Evolutionary conservation across 2,329 filamentous ascomycete species (phyloP).

Genomic region (Fusarium sp.): DNA sequence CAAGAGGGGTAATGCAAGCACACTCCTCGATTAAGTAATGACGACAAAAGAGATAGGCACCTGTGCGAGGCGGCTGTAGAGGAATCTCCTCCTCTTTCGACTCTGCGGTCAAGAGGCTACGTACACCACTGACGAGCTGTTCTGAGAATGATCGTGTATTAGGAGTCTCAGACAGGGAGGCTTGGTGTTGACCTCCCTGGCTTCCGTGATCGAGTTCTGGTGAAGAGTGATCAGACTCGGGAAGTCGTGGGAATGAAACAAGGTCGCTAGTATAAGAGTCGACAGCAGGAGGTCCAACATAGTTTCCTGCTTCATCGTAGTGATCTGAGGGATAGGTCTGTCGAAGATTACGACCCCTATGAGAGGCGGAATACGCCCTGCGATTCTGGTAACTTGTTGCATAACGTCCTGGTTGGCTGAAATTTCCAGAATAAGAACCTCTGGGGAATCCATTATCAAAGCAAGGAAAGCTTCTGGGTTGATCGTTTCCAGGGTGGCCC

Average conservation of each 20-base stretch:
- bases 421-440: slow-evolving; percentile 27
- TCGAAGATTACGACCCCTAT: slow-evolving; percentile 12
- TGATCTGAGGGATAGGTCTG: slow-evolving; percentile 33
- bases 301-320: slow-evolving; percentile 31
- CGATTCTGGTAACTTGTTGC: slow-evolving; percentile 23
- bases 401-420: slow-evolving; percentile 23
- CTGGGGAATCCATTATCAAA: not conserved
- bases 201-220: not conserved
- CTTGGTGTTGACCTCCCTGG: not conserved
- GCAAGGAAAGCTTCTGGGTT: slow-evolving; percentile 7
- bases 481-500: not conserved
- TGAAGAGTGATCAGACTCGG: slow-evolving; percentile 16
- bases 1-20: slow-evolving; percentile 29
- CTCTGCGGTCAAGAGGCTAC: slow-evolving; percentile 20
- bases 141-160: slow-evolving; percentile 18
- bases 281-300: slow-evolving; percentile 19
- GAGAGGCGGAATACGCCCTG: slow-evolving; percentile 19
- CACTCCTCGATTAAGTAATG: slow-evolving; percentile 36
- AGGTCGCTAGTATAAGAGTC: slow-evolving; percentile 1
- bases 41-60: slow-evolving; percentile 39
- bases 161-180: not conserved
- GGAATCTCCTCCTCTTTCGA: slow-evolving; percentile 8
- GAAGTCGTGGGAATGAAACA: slow-evolving; percentile 33
- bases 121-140: slow-evolving; percentile 30
- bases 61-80: slow-evolving; percentile 30